Percentiles rank a stretch among this genome's conserved stretches.
Evolutionary conservation across 106 monocot genomes (phyloP).

Genomic region (Dioscorea zingiberensis): DNA sequence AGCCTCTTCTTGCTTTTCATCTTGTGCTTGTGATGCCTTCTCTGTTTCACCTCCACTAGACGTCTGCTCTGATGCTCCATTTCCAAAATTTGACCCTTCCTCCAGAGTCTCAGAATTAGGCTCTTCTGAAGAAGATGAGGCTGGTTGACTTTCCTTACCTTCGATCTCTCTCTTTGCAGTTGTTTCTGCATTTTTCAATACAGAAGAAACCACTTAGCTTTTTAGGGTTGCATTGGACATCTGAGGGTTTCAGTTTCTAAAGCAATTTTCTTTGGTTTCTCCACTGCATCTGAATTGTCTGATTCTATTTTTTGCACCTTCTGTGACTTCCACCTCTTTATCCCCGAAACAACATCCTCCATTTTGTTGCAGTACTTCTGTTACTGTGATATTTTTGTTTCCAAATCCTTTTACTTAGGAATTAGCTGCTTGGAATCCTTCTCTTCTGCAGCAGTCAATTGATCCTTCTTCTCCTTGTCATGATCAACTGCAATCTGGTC

Average conservation of each 20-base stretch:
- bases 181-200: constrained; percentile 19
- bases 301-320: constrained; percentile 12
- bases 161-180: constrained; percentile 2
- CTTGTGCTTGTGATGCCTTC: constrained; percentile 21
- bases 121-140: constrained; percentile 22
- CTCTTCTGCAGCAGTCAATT: background rate
- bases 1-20: constrained; percentile 29
- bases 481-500: background rate
- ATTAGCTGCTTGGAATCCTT: background rate
- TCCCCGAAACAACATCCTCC: background rate
- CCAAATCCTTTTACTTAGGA: constrained; percentile 19
- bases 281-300: too few species aligned
- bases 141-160: constrained; percentile 22
- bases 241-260: constrained; percentile 13
- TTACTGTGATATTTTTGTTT: background rate
- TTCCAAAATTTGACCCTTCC: constrained; percentile 11
- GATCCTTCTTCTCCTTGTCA: constrained; percentile 6
- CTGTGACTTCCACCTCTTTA: constrained; percentile 4
- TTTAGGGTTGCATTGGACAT: background rate
- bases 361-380: constrained; percentile 7
- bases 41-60: constrained; percentile 45
- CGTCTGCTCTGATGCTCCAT: constrained; percentile 20
- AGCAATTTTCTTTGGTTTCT: constrained; percentile 8
- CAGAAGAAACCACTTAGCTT: constrained; percentile 1
- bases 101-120: constrained; percentile 14